Evolutionary conservation across 202 grass and related monocot species (phyloP), one percentile per base, ranked within the genome.

Genomic region (Setaria viridis): DNA sequence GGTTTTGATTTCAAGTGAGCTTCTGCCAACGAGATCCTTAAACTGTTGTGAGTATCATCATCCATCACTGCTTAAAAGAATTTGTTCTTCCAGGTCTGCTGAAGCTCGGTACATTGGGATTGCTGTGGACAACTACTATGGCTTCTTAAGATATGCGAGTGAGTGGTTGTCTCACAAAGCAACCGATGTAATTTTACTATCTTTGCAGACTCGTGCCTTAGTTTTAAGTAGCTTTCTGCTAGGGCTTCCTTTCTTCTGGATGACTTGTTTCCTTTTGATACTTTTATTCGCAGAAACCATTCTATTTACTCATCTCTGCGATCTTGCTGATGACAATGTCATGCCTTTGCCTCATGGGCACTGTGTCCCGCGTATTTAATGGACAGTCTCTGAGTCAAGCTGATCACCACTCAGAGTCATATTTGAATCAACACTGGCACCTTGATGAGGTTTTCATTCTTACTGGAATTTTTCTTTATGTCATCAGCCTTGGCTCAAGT

Each of bases 161-260:
- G 95, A 95, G 84, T 98, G 95, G 95, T 87, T 95, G 67, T 98
- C 93, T 84, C 93, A 88, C 87, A 95, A 86, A 92, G 90, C 93
- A 11, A 98, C 89, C 49, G 90, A 95, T 95, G 96, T 98, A 98
- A 95, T 85, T 87, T 90, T 79, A 55, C 87, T 85, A 70, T 83
- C 62, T 76, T 80, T 77, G 14, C n/a, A 78, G 57, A 88, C 87
- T 60, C 77, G 32, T 86, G 74, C 46, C n/a, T 32, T 77, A 58
- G 68, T 87, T 67, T 76, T 34, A 59, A n/a, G 50, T 67, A 70
- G 58, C 16, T 37, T 72, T 49, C 70, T 70, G 21, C 70, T 85
- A 67, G 17, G 25, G 72, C 75, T 85, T 9, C 0, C 7, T 76
- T 67, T 67, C 25, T 74, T 59, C 48, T 10, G 65, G 34, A 32